Evolutionary conservation across 768 basidiomycete species (phyloP).

Genomic region (Gymnopilus junonius): DNA sequence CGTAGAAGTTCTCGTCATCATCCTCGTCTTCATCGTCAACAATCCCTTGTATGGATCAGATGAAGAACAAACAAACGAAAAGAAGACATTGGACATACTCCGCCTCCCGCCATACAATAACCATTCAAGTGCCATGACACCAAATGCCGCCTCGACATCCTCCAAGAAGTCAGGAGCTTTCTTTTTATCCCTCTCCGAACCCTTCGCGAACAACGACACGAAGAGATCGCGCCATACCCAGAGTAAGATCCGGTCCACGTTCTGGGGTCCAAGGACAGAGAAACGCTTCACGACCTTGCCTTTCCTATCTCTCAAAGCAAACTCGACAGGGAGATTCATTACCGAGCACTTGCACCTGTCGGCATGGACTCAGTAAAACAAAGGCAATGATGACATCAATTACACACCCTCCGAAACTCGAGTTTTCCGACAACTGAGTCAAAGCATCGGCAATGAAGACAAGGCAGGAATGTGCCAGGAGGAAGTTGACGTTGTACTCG

Average conservation of each 20-base stretch:
- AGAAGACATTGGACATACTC: slow-evolving; percentile 37
- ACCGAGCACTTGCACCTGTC: slow-evolving; percentile 61
- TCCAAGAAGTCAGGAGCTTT: slow-evolving; percentile 56
- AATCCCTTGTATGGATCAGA: slow-evolving; percentile 21
- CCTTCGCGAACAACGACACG: slow-evolving; percentile 53
- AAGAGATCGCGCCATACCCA: slow-evolving; percentile 79
- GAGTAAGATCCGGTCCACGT: slow-evolving; percentile 43
- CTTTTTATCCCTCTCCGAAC: slow-evolving; percentile 30
- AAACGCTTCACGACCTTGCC: slow-evolving; percentile 55
- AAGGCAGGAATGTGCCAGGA: slow-evolving; percentile 58
- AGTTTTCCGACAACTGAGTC: slow-evolving; percentile 42
- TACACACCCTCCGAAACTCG: slow-evolving; percentile 43
- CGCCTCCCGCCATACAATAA: slow-evolving; percentile 60
- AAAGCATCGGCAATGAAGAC: slow-evolving; percentile 53
- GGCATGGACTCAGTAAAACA: background rate
- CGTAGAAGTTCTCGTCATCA: slow-evolving; percentile 33
- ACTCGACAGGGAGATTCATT: slow-evolving; percentile 48
- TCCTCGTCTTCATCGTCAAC: slow-evolving; percentile 28
- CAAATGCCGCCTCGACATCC: slow-evolving; percentile 57
- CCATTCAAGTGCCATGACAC: slow-evolving; percentile 54
- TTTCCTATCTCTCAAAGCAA: slow-evolving; percentile 45
- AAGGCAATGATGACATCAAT: background rate
- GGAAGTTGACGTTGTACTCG: slow-evolving; percentile 58
- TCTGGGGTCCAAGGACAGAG: slow-evolving; percentile 48
- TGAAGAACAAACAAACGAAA: slow-evolving; percentile 2